Evolutionary conservation across 371 early-diverging fungal species (phyloP).

Genomic region (Mortierella polycephala): DNA sequence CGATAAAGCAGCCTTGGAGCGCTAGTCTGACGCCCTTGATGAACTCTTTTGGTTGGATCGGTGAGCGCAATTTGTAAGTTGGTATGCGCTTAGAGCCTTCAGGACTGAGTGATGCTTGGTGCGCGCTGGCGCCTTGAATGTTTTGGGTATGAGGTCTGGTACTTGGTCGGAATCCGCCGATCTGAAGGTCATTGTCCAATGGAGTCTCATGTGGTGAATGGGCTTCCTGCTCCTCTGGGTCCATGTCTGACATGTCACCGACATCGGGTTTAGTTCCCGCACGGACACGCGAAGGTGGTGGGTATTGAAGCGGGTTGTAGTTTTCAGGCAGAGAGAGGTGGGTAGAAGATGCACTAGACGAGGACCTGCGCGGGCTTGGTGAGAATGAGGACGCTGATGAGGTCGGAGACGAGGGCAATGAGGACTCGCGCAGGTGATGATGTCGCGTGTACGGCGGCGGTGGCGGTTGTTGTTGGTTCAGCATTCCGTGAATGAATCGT

Average conservation of each 20-base stretch:
- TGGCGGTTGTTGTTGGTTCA: constrained; percentile 3
- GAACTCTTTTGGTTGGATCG: constrained; percentile 52
- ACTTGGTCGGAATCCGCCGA: constrained; percentile 18
- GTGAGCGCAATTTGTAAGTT: constrained; percentile 33
- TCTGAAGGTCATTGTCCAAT: constrained; percentile 10
- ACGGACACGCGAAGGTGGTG: constrained; percentile 49
- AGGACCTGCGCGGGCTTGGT: constrained; percentile 12
- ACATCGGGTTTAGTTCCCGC: constrained; percentile 19
- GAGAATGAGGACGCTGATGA: constrained; percentile 25
- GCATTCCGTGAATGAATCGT: constrained; percentile 2
- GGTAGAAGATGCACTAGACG: constrained; percentile 27
- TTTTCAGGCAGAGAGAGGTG: constrained; percentile 38
- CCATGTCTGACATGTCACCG: constrained; percentile 38
- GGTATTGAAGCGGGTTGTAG: constrained; percentile 52
- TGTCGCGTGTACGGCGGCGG: constrained; percentile 39
- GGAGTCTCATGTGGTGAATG: constrained; percentile 2
- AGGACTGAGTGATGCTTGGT: constrained; percentile 1
- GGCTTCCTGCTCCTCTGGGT: constrained; percentile 16
- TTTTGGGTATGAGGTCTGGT: constrained; percentile 18
- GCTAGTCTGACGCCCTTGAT: constrained; percentile 62
- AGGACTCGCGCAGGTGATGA: neutral
- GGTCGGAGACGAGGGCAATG: constrained; percentile 8
- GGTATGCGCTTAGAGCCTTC: neutral
- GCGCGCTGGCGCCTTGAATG: constrained; percentile 23
- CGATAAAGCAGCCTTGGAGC: constrained; percentile 59